Evolutionary conservation across 139 green algal species (phyloP).

Genomic region (Mesotaenium endlicherianum): DNA sequence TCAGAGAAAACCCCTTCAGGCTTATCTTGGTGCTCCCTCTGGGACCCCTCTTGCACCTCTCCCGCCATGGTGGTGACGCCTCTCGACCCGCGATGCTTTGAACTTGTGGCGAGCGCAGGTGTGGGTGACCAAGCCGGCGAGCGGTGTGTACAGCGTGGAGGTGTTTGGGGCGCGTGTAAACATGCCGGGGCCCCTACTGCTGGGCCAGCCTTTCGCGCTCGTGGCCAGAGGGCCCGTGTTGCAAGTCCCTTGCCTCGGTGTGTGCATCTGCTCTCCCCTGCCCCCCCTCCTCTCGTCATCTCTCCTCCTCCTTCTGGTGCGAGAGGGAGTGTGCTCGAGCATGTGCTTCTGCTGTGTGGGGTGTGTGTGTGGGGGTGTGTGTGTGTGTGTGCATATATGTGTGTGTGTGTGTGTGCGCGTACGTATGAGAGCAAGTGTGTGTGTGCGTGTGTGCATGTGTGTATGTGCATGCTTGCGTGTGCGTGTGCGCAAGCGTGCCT

Average conservation of each 20-base stretch:
- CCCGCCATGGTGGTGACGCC: too few relatives aligned
- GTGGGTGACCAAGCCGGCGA: not conserved
- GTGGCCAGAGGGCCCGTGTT: slow-evolving; percentile 16
- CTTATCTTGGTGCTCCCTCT: too few relatives aligned
- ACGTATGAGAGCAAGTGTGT: not conserved
- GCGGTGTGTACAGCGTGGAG: slow-evolving; percentile 20
- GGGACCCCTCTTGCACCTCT: too few relatives aligned
- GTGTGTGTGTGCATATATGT: not conserved
- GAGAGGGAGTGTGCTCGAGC: not conserved
- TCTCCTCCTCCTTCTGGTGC: not conserved
- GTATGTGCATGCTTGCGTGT: not conserved
- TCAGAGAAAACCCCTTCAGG: too few relatives aligned
- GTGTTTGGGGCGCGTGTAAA: not conserved
- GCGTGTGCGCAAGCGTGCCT: not conserved
- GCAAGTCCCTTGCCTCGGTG: slow-evolving; percentile 8
- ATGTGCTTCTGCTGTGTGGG: not conserved
- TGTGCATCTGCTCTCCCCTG: not conserved
- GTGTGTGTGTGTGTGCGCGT: not conserved
- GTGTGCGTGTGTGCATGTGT: too few relatives aligned
- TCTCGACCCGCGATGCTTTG: too few relatives aligned
- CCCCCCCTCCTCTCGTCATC: not conserved
- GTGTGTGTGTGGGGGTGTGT: not conserved
- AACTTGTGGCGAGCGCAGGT: too few relatives aligned
- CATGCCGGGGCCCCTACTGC: not conserved
- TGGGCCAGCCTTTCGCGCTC: slow-evolving; percentile 14